phyloP scores from a whole-genome alignment of 345 rosid genomes.

The Litchi chinensis region DNA sequence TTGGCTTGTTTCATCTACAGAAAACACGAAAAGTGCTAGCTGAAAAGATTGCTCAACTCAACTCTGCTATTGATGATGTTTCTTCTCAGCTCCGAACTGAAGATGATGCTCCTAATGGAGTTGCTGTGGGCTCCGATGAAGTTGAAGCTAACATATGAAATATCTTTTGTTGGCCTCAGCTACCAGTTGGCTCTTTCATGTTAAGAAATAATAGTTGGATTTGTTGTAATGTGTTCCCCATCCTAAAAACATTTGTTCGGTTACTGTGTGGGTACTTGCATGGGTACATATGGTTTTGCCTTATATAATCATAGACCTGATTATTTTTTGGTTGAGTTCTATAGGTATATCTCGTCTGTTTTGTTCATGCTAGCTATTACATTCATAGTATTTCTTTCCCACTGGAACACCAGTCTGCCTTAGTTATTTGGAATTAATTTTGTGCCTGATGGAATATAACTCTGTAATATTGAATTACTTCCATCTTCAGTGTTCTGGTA shows the following conservation, averaged over 20 bases:
- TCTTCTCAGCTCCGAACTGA: conserved; percentile 75
- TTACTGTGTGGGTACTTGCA: conserved; percentile 4
- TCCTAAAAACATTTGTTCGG: not conserved
- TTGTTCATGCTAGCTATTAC: not conserved
- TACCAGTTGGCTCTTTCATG: conserved; percentile 11
- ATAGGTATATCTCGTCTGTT: not conserved
- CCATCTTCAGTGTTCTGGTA: not conserved
- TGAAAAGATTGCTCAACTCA: conserved; percentile 84
- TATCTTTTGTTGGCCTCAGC: conserved; percentile 4
- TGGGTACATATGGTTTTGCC: conserved; percentile 13
- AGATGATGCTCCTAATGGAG: conserved; percentile 64
- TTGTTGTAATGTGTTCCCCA: conserved; percentile 16
- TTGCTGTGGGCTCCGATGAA: conserved; percentile 57
- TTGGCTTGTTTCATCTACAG: conserved; percentile 41
- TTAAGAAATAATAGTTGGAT: conserved; percentile 26
- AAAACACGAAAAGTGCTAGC: conserved; percentile 76
- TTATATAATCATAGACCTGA: conserved; percentile 4
- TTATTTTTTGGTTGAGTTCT: not conserved
- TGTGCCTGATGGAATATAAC: no score
- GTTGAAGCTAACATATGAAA: conserved; percentile 59
- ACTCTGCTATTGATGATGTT: conserved; percentile 82
- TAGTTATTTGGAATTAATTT: not conserved
- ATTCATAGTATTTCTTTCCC: not conserved
- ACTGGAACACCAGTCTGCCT: not conserved
- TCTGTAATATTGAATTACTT: not conserved